A percentile compares a stretch with the other conserved stretches of the same genome.
phyloP scores from a whole-genome alignment of 2,329 filamentous ascomycete species.

The Metarhizium anisopliae region DNA sequence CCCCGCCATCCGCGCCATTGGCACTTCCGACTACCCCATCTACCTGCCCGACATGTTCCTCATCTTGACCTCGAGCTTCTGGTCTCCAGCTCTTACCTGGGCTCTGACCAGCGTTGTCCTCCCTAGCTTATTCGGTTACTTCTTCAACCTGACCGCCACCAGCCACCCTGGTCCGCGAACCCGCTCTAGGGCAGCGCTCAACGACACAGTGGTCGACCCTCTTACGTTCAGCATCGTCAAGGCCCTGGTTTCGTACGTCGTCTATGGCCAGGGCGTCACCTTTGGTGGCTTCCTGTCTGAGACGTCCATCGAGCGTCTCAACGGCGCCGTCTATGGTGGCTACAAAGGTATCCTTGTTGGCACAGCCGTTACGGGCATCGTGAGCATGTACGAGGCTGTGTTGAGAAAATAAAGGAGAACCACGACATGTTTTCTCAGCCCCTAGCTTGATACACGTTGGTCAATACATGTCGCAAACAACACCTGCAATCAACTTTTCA shows the following conservation, averaged over 20 bases:
- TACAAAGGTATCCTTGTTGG: constrained; percentile 62
- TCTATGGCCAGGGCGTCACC: constrained; percentile 61
- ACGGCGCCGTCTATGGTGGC: constrained; percentile 60
- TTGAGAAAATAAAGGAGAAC: constrained; percentile 48
- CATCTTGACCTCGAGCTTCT: constrained; percentile 69
- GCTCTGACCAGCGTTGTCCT: constrained; percentile 59
- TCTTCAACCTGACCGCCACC: constrained; percentile 72
- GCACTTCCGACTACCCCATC: constrained; percentile 50
- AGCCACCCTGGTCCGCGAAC: constrained; percentile 32
- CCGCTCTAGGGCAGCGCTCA: constrained; percentile 27
- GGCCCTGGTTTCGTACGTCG: constrained; percentile 69
- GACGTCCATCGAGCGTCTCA: constrained; percentile 52
- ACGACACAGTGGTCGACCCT: constrained; percentile 65
- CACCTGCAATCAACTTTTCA: too few species aligned
- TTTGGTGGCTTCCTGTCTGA: constrained; percentile 54
- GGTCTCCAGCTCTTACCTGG: constrained; percentile 76
- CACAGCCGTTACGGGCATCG: constrained; percentile 56
- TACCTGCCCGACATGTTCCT: constrained; percentile 73
- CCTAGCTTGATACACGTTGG: background rate
- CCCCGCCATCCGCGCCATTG: constrained; percentile 48
- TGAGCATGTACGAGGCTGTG: constrained; percentile 70
- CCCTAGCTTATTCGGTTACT: constrained; percentile 69
- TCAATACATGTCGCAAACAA: too few species aligned
- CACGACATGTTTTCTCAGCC: background rate
- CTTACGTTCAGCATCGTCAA: constrained; percentile 86